These are phyloP conservation scores for Phialophora chinensis DNA, from an alignment of 2,329 filamentous ascomycete genomes.

Conservation along the genomic window DNA sequence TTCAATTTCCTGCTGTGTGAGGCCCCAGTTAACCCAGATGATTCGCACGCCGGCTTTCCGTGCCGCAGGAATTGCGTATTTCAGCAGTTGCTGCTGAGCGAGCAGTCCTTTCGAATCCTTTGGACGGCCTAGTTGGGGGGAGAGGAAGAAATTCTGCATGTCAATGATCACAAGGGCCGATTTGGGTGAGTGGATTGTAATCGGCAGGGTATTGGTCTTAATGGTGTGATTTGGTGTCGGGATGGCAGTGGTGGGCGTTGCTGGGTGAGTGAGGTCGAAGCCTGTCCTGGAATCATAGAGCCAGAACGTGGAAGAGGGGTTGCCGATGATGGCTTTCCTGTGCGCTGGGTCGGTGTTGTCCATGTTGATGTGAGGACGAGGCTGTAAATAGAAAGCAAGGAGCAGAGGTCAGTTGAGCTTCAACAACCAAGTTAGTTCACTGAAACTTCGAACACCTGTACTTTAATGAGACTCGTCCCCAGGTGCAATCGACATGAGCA, in stretches of 20 bases:
- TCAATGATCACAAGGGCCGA: constrained; percentile 60
- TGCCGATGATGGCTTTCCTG: constrained; percentile 51
- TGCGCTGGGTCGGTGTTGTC: constrained; percentile 33
- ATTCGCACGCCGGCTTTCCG: constrained; percentile 57
- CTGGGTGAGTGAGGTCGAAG: constrained; percentile 56
- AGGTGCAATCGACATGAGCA: not conserved
- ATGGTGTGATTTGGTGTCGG: constrained; percentile 30
- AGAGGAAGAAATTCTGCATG: constrained; percentile 62
- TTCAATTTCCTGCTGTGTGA: constrained; percentile 58
- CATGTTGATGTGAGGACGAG: constrained; percentile 18
- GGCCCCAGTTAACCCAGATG: constrained; percentile 64
- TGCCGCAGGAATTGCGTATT: constrained; percentile 55
- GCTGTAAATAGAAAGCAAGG: not conserved
- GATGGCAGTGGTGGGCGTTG: constrained; percentile 40
- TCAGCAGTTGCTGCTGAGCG: constrained; percentile 51
- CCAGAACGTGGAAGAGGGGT: constrained; percentile 51
- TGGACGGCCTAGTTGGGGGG: constrained; percentile 50
- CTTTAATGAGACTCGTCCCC: not conserved
- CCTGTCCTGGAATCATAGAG: constrained; percentile 50
- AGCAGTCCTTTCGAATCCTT: constrained; percentile 51
- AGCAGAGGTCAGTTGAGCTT: not conserved
- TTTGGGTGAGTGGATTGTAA: constrained; percentile 50
- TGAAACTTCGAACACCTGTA: not conserved
- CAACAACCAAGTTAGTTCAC: not conserved
- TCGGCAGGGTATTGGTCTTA: constrained; percentile 41